These are phyloP conservation scores for Daldinia decipiens DNA, from an alignment of 495 filamentous ascomycete genomes.

Conservation along the genomic window DNA sequence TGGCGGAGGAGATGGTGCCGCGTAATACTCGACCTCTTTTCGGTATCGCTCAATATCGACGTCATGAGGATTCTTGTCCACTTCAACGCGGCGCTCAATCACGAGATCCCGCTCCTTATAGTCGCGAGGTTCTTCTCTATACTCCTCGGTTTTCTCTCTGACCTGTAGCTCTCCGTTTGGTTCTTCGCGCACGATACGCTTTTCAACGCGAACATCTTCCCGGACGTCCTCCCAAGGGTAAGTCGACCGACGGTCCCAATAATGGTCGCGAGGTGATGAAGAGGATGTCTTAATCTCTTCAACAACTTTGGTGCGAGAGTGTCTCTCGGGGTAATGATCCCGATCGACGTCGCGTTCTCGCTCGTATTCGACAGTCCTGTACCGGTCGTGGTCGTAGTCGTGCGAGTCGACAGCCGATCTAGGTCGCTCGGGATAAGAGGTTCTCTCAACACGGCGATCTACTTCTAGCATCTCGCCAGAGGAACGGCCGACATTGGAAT, in stretches of 20 bases:
- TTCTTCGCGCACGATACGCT: conserved; percentile 55
- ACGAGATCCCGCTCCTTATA: conserved; percentile 56
- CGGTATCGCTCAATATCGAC: conserved; percentile 69
- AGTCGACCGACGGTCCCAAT: conserved; percentile 54
- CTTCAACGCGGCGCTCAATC: conserved; percentile 58
- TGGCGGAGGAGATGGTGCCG: conserved; percentile 62
- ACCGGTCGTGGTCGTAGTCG: conserved; percentile 44
- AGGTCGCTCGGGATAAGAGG: conserved; percentile 58
- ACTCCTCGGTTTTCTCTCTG: conserved; percentile 45
- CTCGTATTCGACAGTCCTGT: conserved; percentile 62
- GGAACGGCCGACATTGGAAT: conserved; percentile 47
- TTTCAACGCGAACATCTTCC: conserved; percentile 58
- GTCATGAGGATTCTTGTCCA: conserved; percentile 56
- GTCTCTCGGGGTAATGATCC: conserved; percentile 50
- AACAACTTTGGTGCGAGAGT: conserved; percentile 47
- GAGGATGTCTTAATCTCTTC: conserved; percentile 53
- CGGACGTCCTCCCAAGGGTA: conserved; percentile 52
- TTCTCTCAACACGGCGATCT: conserved; percentile 58
- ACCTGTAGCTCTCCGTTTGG: conserved; percentile 43
- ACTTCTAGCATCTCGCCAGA: conserved; percentile 57
- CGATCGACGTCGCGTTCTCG: conserved; percentile 65
- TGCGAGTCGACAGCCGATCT: conserved; percentile 58
- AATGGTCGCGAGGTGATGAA: conserved; percentile 48
- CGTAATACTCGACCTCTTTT: conserved; percentile 75
- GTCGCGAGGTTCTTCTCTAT: conserved; percentile 43